phyloP scores from a whole-genome alignment of 202 grass and related monocot genomes.

The Elaeis oleifera region DNA sequence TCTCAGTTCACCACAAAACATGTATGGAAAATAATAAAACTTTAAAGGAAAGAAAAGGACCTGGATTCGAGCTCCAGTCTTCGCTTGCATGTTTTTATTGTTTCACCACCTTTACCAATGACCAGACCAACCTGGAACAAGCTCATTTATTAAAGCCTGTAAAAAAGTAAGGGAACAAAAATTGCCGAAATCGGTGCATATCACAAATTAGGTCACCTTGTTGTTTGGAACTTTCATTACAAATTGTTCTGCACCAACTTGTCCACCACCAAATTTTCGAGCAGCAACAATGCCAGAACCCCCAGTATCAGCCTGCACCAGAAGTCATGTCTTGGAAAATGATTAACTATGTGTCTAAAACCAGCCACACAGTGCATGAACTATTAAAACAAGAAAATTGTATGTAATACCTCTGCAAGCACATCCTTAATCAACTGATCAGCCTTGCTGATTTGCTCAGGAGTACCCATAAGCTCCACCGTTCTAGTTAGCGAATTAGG shows the following conservation, averaged over 20 bases:
- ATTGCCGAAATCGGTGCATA: background rate
- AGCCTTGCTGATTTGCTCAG: slow-evolving; percentile 83
- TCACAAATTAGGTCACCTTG: slow-evolving; percentile 42
- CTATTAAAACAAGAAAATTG: background rate
- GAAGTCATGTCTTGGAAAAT: background rate
- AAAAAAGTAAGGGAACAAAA: background rate
- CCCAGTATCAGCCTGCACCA: slow-evolving; percentile 70
- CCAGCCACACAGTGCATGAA: too few relatives aligned
- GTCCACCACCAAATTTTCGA: slow-evolving; percentile 45
- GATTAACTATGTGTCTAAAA: too few relatives aligned
- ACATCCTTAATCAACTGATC: slow-evolving; percentile 84
- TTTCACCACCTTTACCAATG: slow-evolving; percentile 91
- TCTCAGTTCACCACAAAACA: background rate
- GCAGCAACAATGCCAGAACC: slow-evolving; percentile 49
- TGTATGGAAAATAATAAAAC: background rate
- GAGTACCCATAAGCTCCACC: slow-evolving; percentile 81
- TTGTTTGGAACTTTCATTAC: slow-evolving; percentile 90
- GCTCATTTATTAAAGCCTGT: background rate
- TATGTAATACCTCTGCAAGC: slow-evolving; percentile 58
- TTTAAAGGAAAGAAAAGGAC: slow-evolving; percentile 26
- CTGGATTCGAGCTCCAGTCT: slow-evolving; percentile 87
- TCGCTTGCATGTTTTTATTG: slow-evolving; percentile 93
- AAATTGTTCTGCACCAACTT: slow-evolving; percentile 64
- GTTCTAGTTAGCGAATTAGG: slow-evolving; percentile 56
- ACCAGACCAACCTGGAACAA: slow-evolving; percentile 74